Evolutionary conservation across 164 flowering plant species (phyloP), one percentile per base, ranked within the genome.

Genomic region (Litsea cubeba): DNA sequence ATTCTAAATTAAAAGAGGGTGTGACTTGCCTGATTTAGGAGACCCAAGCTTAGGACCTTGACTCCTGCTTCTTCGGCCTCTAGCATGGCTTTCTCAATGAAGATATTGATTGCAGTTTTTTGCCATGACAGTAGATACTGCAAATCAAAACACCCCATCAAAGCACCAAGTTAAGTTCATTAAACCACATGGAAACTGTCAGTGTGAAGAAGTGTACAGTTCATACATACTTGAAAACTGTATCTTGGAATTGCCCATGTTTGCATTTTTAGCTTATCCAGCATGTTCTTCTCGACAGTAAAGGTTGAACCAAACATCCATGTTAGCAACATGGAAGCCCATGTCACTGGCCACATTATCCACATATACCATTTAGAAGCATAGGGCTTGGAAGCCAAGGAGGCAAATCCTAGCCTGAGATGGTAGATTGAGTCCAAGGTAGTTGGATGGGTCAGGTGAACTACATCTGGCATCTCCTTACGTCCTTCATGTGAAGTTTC

Each of bases 231-330:
- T 71, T 89, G 95, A 20, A 83, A 72, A 62, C 71, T 84, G 76
- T 79, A 92, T 70, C 86, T 87, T n/a, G 95, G 91, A 17, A 89
- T 62, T 0, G 83, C 88, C 95, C 94, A 87, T 14, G 92, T 80
- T 67, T 92, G 95, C 65, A 85, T 65, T 25, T 82, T 88, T 67
- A 91, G 84, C 18, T 85, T 75, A 18, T 87, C 69, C 65, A 87
- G 82, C 12, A 72, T 28, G 75, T 89, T 85, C 57, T 86, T 85
- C 76, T 92, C 97, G 10, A 83, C 79, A 20, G 84, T 74, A 54
- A 89, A 86, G 1, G 87, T 81, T 2, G 80, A 79, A 5, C 87
- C 90, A 54, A 75, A 81, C 12, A 83, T 73, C 88, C 89, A 83
- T 17, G 87, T 89, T 6, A 84, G 3, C 17, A 84, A 32, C 80